These are phyloP conservation scores for Globisporangium canariense DNA, from an alignment of 352 stramenopile species.

Conservation along the genomic window DNA sequence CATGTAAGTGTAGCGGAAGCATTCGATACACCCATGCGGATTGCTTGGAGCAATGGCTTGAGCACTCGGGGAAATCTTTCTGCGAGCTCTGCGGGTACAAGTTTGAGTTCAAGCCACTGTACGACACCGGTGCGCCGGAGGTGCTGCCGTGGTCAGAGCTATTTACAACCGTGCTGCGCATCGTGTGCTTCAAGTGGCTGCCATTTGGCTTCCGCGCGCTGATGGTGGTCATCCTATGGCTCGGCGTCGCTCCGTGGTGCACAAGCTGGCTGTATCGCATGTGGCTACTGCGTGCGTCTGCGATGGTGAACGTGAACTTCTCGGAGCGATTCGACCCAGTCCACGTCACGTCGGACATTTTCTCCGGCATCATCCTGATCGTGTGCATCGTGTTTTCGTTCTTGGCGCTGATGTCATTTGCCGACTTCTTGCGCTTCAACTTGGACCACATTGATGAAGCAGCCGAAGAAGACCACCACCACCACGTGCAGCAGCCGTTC, in stretches of 20 bases:
- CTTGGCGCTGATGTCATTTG: slow-evolving; percentile 93
- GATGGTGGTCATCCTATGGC: slow-evolving; percentile 84
- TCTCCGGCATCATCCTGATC: slow-evolving; percentile 88
- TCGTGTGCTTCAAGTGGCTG: slow-evolving; percentile 86
- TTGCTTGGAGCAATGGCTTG: slow-evolving; percentile 93
- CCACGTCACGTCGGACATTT: slow-evolving; percentile 82
- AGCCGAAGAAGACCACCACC: slow-evolving; percentile 34
- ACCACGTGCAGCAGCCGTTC: slow-evolving; percentile 15
- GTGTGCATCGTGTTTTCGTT: slow-evolving; percentile 93
- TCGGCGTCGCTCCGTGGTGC: slow-evolving; percentile 84
- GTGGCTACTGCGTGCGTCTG: slow-evolving; percentile 87
- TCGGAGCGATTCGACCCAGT: slow-evolving; percentile 64
- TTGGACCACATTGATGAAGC: slow-evolving; percentile 83
- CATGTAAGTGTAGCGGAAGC: slow-evolving; percentile 94
- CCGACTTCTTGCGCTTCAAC: slow-evolving; percentile 91
- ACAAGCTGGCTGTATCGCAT: slow-evolving; percentile 94
- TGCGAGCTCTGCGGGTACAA: slow-evolving; percentile 93
- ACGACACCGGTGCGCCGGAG: slow-evolving; percentile 83
- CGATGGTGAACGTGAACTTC: slow-evolving; percentile 86
- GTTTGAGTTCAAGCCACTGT: slow-evolving; percentile 92
- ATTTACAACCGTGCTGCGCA: slow-evolving; percentile 71
- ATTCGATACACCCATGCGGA: slow-evolving; percentile 94
- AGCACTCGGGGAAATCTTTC: slow-evolving; percentile 88
- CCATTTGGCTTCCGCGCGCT: slow-evolving; percentile 73
- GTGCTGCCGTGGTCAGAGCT: slow-evolving; percentile 88